Evolutionary conservation across 805 yeast genomes (phyloP).

Genomic region (Kluyveromyces lactis): DNA sequence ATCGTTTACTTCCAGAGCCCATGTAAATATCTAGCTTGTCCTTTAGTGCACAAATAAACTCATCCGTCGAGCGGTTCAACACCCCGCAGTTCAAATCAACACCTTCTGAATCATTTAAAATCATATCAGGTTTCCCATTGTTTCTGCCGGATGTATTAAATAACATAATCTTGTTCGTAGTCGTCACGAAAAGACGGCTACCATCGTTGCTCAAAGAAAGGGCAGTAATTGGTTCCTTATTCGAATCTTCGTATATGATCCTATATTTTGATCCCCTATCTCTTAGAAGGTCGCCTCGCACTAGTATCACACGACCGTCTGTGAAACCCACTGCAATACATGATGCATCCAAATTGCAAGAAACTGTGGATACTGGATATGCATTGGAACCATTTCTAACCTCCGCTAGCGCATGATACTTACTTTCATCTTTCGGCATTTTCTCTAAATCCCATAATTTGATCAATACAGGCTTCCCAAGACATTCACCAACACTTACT

Average conservation of each 20-base stretch:
- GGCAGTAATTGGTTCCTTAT: conserved; percentile 73
- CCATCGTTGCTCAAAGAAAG: conserved; percentile 46
- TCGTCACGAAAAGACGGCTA: conserved; percentile 56
- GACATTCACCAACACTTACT: conserved; percentile 66
- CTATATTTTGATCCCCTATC: conserved; percentile 91
- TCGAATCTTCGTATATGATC: conserved; percentile 52
- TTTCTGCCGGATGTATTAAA: conserved; percentile 74
- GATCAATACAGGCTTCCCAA: conserved; percentile 59
- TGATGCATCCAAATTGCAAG: conserved; percentile 17
- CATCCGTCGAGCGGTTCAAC: conserved; percentile 34
- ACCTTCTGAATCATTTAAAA: conserved; percentile 39
- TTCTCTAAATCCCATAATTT: conserved; percentile 68
- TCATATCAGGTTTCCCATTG: conserved; percentile 49
- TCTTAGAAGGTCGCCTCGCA: conserved; percentile 79
- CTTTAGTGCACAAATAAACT: conserved; percentile 56
- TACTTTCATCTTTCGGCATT: conserved; percentile 29
- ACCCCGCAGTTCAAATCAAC: conserved; percentile 36
- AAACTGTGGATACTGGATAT: conserved; percentile 47
- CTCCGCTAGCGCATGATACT: conserved; percentile 52
- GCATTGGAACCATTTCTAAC: conserved; percentile 68
- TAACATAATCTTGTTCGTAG: conserved; percentile 63
- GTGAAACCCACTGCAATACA: conserved; percentile 25
- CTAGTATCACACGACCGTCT: conserved; percentile 68
- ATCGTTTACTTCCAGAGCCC: conserved; percentile 42
- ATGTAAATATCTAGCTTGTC: conserved; percentile 60